A percentile compares a stretch with the other conserved stretches of the same genome.
Evolutionary conservation across 1,139 yeast species (phyloP).

Genomic region (Meyerozyma guilliermondii): DNA sequence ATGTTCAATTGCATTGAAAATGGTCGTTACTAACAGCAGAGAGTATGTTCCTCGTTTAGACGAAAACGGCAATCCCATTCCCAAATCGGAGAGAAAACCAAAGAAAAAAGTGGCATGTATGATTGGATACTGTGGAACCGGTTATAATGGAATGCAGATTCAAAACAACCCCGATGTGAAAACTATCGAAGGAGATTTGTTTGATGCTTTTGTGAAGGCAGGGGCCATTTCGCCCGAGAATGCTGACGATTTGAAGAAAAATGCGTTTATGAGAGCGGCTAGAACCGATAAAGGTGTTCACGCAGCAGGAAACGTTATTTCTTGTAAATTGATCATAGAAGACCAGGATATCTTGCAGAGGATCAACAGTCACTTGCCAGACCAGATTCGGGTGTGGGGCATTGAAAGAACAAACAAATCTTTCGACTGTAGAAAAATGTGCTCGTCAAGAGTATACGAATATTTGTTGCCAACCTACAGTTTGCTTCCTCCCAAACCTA

Average conservation of each 20-base stretch:
- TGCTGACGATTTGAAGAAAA: constrained; percentile 83
- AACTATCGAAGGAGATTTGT: constrained; percentile 90
- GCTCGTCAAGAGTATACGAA: constrained; percentile 91
- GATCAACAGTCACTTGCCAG: constrained; percentile 75
- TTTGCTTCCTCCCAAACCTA: constrained; percentile 84
- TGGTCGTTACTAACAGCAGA: constrained; percentile 24
- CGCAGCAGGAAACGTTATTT: constrained; percentile 94
- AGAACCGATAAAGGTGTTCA: constrained; percentile 98
- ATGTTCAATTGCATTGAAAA: constrained; percentile 14
- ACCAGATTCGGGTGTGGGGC: constrained; percentile 89
- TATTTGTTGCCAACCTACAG: constrained; percentile 89
- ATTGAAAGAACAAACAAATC: constrained; percentile 83
- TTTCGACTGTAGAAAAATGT: constrained; percentile 92
- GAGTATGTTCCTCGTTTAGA: constrained; percentile 45
- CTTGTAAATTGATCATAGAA: constrained; percentile 83
- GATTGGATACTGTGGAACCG: constrained; percentile 97
- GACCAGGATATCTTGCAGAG: constrained; percentile 72
- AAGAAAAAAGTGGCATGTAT: constrained; percentile 85
- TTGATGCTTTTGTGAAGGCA: constrained; percentile 77
- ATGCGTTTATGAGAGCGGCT: constrained; percentile 93
- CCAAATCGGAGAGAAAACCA: constrained; percentile 63
- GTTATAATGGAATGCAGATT: constrained; percentile 96
- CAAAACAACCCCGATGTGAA: constrained; percentile 75
- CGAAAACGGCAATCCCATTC: constrained; percentile 56
- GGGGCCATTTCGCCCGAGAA: constrained; percentile 91